Evolutionary conservation across 495 filamentous ascomycete species (phyloP).

Genomic region (Neurospora hispaniola): DNA sequence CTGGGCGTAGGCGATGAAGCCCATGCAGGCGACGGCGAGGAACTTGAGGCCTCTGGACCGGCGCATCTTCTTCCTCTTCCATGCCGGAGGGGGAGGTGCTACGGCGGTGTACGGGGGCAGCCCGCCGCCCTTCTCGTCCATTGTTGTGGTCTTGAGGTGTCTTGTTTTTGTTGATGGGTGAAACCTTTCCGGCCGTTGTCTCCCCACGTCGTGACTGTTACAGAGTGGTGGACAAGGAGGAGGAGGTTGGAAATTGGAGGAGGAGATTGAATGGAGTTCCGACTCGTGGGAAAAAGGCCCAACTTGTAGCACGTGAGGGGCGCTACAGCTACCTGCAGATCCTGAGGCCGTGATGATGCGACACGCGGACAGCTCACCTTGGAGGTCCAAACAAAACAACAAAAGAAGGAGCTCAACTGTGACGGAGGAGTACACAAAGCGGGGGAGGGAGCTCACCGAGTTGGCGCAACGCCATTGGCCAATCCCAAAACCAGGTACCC

Average conservation of each 20-base stretch:
- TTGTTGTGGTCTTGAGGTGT: background rate
- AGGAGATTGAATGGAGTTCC: background rate
- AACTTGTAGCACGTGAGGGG: background rate
- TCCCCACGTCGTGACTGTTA: background rate
- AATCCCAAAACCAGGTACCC: background rate
- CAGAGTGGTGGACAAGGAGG: background rate
- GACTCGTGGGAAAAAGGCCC: background rate
- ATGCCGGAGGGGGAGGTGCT: constrained; percentile 4
- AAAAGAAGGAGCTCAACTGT: background rate
- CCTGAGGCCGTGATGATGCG: background rate
- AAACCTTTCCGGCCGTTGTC: background rate
- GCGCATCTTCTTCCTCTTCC: constrained; percentile 18
- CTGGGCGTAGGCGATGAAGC: constrained; percentile 38
- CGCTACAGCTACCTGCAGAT: background rate
- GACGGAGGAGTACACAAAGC: background rate
- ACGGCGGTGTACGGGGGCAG: constrained; percentile 15
- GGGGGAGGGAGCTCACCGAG: background rate
- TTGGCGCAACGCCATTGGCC: background rate
- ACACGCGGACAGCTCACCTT: background rate
- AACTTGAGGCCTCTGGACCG: constrained; percentile 25
- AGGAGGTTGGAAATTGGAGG: background rate
- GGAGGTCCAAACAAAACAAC: background rate
- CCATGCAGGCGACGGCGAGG: constrained; percentile 26
- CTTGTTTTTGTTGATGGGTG: background rate
- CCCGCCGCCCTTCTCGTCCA: constrained; percentile 15